A percentile compares a stretch with the other conserved stretches of the same genome.
These are phyloP conservation scores for Leucaena leucocephala DNA, from an alignment of 306 rosid species.

Conservation along the genomic window DNA sequence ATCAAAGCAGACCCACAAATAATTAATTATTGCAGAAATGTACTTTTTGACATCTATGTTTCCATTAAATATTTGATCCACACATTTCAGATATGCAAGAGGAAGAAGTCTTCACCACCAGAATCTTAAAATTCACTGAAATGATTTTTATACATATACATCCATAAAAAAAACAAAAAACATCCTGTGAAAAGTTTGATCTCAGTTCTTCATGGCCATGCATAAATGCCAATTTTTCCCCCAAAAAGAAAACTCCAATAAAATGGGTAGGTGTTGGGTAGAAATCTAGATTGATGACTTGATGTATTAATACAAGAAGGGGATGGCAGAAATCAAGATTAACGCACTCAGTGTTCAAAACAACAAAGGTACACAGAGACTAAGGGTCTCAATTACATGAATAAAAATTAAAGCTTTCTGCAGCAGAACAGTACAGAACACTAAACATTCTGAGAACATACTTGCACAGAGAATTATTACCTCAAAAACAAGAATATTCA, in stretches of 20 bases:
- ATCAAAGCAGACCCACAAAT: neutral
- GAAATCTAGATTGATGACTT: neutral
- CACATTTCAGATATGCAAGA: neutral
- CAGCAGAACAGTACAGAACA: slow-evolving; percentile 4
- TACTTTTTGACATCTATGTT: neutral
- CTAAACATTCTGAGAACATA: neutral
- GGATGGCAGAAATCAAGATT: slow-evolving; percentile 9
- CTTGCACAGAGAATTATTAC: neutral
- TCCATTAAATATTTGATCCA: neutral
- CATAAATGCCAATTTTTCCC: neutral
- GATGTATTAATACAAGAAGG: neutral
- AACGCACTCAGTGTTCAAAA: neutral
- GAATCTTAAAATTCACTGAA: neutral
- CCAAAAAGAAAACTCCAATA: neutral
- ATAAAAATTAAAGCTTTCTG: slow-evolving; percentile 39
- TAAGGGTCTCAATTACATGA: neutral
- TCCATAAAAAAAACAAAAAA: neutral
- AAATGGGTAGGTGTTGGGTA: neutral
- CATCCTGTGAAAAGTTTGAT: neutral
- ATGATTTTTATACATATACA: neutral
- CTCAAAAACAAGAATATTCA: neutral
- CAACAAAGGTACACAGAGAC: neutral
- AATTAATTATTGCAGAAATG: neutral
- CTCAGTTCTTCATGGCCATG: neutral
- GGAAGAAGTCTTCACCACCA: neutral